phyloP scores from a whole-genome alignment of 1,284 basidiomycete species.

The Cutaneotrichosporon dermatis region DNA sequence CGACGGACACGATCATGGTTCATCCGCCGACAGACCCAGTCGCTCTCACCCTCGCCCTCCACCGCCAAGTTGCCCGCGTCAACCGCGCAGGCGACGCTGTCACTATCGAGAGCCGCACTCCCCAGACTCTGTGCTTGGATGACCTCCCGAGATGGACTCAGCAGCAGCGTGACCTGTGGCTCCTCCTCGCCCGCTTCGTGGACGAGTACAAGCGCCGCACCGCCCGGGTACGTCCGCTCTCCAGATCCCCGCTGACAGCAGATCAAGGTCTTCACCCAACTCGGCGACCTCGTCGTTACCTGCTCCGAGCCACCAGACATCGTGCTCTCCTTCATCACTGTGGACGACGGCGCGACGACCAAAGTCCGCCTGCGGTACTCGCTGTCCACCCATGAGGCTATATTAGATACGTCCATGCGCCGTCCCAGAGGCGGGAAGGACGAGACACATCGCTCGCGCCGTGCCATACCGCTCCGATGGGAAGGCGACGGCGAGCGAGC shows the following conservation, averaged over 20 bases:
- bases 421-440: conserved; percentile 1
- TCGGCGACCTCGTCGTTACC: conserved; percentile 34
- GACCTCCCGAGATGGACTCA: conserved; percentile 16
- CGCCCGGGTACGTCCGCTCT: conserved; percentile 25
- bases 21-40: neutral
- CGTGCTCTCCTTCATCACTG: conserved; percentile 23
- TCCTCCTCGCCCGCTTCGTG: conserved; percentile 19
- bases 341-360: neutral
- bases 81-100: neutral
- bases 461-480: conserved; percentile 11
- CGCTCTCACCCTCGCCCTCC: conserved; percentile 9
- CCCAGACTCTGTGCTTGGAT: neutral
- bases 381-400: conserved; percentile 7
- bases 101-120: neutral
- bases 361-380: conserved; percentile 23
- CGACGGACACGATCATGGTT: conserved; percentile 20
- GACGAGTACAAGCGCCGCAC: conserved; percentile 30
- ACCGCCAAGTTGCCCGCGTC: neutral
- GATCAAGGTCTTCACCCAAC: conserved; percentile 33
- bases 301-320: conserved; percentile 40
- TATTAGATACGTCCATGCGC: conserved; percentile 15
- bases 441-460: conserved; percentile 12
- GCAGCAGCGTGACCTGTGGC: conserved; percentile 26
- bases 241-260: conserved; percentile 11
- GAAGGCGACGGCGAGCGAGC: neutral